Evolutionary conservation across 352 stramenopile genomes (phyloP), one percentile per base, ranked within the genome.

Genomic region (Phytophthora podocarpi): DNA sequence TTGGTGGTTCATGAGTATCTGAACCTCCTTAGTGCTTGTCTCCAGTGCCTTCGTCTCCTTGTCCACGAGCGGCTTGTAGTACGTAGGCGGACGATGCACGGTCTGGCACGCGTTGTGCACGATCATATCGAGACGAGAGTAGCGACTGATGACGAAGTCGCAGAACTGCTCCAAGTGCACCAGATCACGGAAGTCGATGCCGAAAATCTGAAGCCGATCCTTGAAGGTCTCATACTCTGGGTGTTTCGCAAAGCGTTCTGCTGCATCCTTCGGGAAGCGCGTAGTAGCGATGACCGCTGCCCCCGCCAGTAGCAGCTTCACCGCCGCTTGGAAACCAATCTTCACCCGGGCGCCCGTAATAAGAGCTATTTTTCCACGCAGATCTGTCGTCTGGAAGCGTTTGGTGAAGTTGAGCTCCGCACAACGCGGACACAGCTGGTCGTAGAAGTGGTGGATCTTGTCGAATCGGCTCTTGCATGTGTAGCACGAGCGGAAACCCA

Each of bases 101-200:
- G 97, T 99, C 80, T 99, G 97, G 78, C 97, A 99, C 8, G 97
- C 97, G 71, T 99, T 99, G 77, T 99, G 98, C 49, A 99, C 96
- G 39, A 99, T 86, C 34, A 98, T 90, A 76, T 99, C 95, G 30
- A 99, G 83, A n/a, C 94, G 94, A 43, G 82, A 76, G 63, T 95
- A 91, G 61, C 76, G 82, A 28, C 72, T 77, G 8, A 92, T 68
- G 26, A 95, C 84, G 59, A 90, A 92, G 63, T 93, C 87, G 18
- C 95, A 89, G 66, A 99, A 98, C 46, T 97, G 87, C 76, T 99
- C 97, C 18, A 99, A 63, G 48, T 97, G 94, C 12, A 97, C 91
- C 10, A 99, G 76, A 72, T 99, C 95, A 58, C 96, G 86, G 58
- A 99, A 97, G 70, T 99, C 97, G 47, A 98, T 92, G 48, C 96